Evolutionary conservation across 371 early-diverging fungal species (phyloP), one percentile per base, ranked within the genome.

Genomic region (Mucor irregularis): DNA sequence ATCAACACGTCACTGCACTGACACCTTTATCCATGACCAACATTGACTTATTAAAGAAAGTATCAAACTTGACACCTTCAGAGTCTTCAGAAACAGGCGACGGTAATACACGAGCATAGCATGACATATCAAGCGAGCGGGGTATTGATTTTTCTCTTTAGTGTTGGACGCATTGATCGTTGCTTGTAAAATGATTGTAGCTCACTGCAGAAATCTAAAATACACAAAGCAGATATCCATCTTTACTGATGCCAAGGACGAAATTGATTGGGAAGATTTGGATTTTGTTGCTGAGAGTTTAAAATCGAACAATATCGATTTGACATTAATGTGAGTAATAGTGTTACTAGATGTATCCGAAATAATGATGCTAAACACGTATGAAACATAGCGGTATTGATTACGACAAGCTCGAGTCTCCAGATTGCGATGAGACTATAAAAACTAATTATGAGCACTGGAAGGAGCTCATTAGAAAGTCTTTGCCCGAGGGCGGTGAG

Each of bases 101-200:
- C 59, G 35, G 76, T 78, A 69, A 14, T 37, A 16, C 16, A 66
- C n/a, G n/a, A n/a, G n/a, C n/a, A n/a, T n/a, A n/a, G n/a, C n/a
- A n/a, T n/a, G n/a, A n/a, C n/a, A n/a, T n/a, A n/a, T n/a, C n/a
- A n/a, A n/a, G n/a, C n/a, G n/a, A n/a, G n/a, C n/a, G n/a, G n/a
- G n/a, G n/a, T n/a, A 71, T 17, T 53, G 45, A 3, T 44, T 5
- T 48, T n/a, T 29, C 29, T 25, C 2, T 35, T 10, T 66, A 82
- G 80, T 79, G 19, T 45, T 89, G 53, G 87, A 87, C 62, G 89
- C 84, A 5, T 60, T 90, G 43, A 83, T 89, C 48, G 70, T 90
- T 8, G 85, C 84, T 1, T 61, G 81, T 39, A 66, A 82, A 10
- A 74, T 81, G 70, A 79, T 89, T 35, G 56, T 68, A 7, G 53